Evolutionary conservation across 164 flowering plant genomes (phyloP), one percentile per base, ranked within the genome.

Genomic region (Nelumbo lutea): DNA sequence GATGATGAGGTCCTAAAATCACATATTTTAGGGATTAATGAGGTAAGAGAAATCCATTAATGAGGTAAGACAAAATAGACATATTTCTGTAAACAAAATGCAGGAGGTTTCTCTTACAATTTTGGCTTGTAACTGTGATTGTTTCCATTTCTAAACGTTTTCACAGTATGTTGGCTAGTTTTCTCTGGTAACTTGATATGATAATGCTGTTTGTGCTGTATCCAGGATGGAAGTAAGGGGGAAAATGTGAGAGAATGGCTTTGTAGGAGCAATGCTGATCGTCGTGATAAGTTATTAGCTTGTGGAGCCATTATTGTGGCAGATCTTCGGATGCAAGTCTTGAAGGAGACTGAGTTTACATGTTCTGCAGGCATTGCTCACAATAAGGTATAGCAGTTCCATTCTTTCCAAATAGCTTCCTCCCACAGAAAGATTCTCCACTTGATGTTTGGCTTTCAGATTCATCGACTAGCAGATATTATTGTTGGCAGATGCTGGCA

Each of bases 361-460:
- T 95, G 99, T 80, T 95, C 99, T 77, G 97, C 99, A 2, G 99
- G 99, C 58, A 84, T 95, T 71, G 97, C 99, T 72, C 99, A 92
- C 80, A 92, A 95, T 70, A 95, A 95, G 95, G 98, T 90, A 6
- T 6, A 42, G 41, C 43, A n/a, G 6, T 48, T 60, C 14, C 13
- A 59, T 14, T 44, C 27, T 27, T 27, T 27, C 27, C 27, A 27
- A 27, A 27, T 40, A 7, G 41, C 56, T 50, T 51, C n/a, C 42
- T 67, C 38, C 60, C 42, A 41, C 50, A n/a, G 62, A 9, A 68
- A 72, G 40, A 41, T 53, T 62, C 9, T 68, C n/a, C 43, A 2
- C 42, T 59, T 57, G 40, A 5, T 40, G 42, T 39, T 9, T 59
- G 64, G 58, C 2, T 43, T 66, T 46, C 62, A 48, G 47, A 62